Conservation (phyloP, 345 rosid genomes). For the Pistacia atlantica region DNA sequence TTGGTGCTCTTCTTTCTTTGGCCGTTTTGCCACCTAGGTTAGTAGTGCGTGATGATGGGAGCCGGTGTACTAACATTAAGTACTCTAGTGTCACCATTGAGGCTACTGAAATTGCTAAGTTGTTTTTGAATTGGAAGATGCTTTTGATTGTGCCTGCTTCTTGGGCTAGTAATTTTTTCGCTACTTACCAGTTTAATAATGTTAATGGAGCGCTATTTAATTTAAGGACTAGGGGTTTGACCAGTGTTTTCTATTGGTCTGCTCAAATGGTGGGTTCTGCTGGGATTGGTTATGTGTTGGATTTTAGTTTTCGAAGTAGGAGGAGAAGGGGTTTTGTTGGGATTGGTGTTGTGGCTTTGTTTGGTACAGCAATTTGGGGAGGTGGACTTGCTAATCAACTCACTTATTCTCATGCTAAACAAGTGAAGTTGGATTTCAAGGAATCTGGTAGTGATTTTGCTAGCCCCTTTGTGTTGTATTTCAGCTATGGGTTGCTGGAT, state of each 20-base stretch:
- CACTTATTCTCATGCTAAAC: constrained; percentile 34
- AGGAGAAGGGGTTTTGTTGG: constrained; percentile 76
- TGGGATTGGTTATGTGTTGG: constrained; percentile 67
- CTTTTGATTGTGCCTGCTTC: constrained; percentile 74
- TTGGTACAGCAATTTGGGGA: constrained; percentile 76
- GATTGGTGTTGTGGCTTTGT: constrained; percentile 52
- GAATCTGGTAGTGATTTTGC: constrained; percentile 56
- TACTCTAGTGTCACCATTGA: constrained; percentile 52
- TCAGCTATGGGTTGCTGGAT: constrained; percentile 82
- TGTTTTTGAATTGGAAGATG: constrained; percentile 70
- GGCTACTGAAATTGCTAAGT: constrained; percentile 37
- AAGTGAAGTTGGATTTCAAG: constrained; percentile 65
- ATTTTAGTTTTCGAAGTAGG: constrained; percentile 73
- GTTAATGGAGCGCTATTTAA: constrained; percentile 65
- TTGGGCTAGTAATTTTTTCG: constrained; percentile 93
- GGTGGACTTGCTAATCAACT: constrained; percentile 85
- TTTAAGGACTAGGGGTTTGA: constrained; percentile 79
- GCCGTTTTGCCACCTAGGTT: constrained; percentile 52
- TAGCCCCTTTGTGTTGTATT: constrained; percentile 75
- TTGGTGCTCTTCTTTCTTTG: constrained; percentile 54
- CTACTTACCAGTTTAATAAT: constrained; percentile 80
- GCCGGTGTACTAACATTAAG: constrained; percentile 49
- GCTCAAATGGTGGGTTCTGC: constrained; percentile 89
- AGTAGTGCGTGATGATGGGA: constrained; percentile 65
- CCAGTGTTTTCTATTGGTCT: constrained; percentile 90